phyloP scores from a whole-genome alignment of 2,329 filamentous ascomycete genomes.

The Mycosphaerella sp. region DNA sequence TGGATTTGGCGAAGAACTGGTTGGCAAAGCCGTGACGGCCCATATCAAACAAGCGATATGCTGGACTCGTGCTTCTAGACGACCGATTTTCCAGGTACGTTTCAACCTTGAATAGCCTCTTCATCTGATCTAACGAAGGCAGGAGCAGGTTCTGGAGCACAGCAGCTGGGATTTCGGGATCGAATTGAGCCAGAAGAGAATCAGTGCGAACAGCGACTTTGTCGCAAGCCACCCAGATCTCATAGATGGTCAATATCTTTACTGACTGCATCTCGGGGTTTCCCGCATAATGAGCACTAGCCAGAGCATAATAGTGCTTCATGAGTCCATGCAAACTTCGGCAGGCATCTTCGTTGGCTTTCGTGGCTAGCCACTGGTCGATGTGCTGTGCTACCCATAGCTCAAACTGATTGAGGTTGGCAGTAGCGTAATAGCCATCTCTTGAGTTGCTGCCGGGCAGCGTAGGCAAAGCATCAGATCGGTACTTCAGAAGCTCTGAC shows the following conservation, averaged over 20 bases:
- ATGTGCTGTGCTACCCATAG: constrained; percentile 2
- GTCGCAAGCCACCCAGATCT: constrained; percentile 56
- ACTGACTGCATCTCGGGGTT: constrained; percentile 14
- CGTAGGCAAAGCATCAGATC: constrained; percentile 9
- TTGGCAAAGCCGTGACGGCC: constrained; percentile 37
- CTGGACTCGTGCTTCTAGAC: neutral
- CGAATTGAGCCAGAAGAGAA: constrained; percentile 47
- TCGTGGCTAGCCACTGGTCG: neutral
- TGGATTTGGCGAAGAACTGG: constrained; percentile 39
- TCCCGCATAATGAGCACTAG: neutral
- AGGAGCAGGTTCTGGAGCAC: constrained; percentile 53
- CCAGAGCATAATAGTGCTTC: constrained; percentile 1
- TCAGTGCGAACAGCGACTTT: constrained; percentile 37
- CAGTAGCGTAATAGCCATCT: neutral
- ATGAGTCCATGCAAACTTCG: neutral
- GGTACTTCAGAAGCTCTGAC: constrained; percentile 4
- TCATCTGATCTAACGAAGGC: constrained; percentile 43
- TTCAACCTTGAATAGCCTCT: constrained; percentile 47
- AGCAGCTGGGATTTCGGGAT: constrained; percentile 48
- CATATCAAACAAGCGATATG: neutral
- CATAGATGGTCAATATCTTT: constrained; percentile 50
- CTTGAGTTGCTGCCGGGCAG: constrained; percentile 3
- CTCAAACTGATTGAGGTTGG: constrained; percentile 12
- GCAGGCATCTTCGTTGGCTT: neutral
- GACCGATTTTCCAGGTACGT: constrained; percentile 40